Base-by-base conservation (phyloP, 805 yeast species). In the Kluyveromyces aestuarii region DNA sequence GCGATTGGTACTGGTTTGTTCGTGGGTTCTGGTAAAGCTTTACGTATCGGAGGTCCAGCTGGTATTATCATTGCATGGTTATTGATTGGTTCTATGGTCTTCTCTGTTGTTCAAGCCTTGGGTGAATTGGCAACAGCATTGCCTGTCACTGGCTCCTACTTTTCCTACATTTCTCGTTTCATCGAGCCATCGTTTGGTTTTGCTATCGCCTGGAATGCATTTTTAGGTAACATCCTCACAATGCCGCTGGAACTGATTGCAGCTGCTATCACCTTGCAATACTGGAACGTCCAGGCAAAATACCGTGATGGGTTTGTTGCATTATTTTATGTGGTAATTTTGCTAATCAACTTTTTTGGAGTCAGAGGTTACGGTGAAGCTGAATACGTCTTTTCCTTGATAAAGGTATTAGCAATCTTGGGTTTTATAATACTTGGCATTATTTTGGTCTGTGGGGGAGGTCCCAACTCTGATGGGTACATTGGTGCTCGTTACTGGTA, bases 1-100 rank as follows among this genome's bases (percentile, higher is more conserved):
- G 74, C 81, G 50, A 79, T 82, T 52, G 87, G 87, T 63, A 80
- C 87, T 25, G 93, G 91, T 61, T 69, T 84, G 48, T 79, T 85
- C 55, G 82, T 85, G 44, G 86, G 87, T 60, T 74, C 84, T 25
- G 88, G 87, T 52, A 67, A 70, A n/a, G 78, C 84, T 5, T 67
- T 83, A 52, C 56, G 72, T 44, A 74, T 79, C 36, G 84, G 84
- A 54, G 88, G 88, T 36, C 87, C 88, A 17, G 87, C 82, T 4
- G 75, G 79, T 47, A 57, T 80, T 18, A 56, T 79, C 48, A 72
- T 79, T 39, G 81, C 80, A 52, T 75, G 81, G 72, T 55, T 64
- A 41, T 60, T 79, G 27, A 72, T 77, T 13, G 82, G 84, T 48
- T 57, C 77, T 6, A 71, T 81, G 70, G 73, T 81, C 42, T 80